A percentile compares a stretch with the other conserved stretches of the same genome.
phyloP scores from a whole-genome alignment of 2,329 filamentous ascomycete species.

The Purpureocillium lavendulum region DNA sequence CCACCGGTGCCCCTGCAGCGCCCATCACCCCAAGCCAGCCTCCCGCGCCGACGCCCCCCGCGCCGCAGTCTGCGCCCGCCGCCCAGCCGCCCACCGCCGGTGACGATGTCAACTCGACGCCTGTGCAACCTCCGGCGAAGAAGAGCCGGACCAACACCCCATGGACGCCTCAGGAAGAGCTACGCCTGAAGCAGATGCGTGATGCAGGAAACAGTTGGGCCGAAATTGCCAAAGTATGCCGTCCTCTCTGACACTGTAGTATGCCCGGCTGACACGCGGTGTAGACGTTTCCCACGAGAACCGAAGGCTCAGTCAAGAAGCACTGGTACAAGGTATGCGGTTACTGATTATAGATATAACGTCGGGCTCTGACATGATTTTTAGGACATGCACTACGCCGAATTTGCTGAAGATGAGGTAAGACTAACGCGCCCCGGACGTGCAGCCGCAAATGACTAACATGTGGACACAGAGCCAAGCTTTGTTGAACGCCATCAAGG shows the following conservation, averaged over 20 bases:
- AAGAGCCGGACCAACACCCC: slow-evolving; percentile 98
- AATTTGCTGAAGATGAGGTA: slow-evolving; percentile 97
- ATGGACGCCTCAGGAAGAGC: slow-evolving; percentile 92
- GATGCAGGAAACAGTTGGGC: slow-evolving; percentile 93
- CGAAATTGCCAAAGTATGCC: slow-evolving; percentile 93
- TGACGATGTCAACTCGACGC: slow-evolving; percentile 21
- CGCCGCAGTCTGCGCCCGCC: slow-evolving; percentile 18
- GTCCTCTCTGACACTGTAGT: background rate
- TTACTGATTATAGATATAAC: background rate
- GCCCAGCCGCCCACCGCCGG: slow-evolving; percentile 18
- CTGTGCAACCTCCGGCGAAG: slow-evolving; percentile 56
- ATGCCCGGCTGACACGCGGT: slow-evolving; percentile 1
- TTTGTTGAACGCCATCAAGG: slow-evolving; percentile 88
- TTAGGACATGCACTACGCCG: slow-evolving; percentile 98
- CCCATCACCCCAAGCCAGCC: slow-evolving; percentile 22
- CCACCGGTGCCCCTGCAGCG: slow-evolving; percentile 21
- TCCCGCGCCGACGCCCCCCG: slow-evolving; percentile 19
- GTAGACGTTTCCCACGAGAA: slow-evolving; percentile 83
- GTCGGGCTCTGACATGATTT: slow-evolving; percentile 5
- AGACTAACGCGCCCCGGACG: slow-evolving; percentile 19
- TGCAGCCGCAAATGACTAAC: slow-evolving; percentile 10
- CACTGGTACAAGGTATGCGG: slow-evolving; percentile 90
- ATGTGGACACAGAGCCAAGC: slow-evolving; percentile 54
- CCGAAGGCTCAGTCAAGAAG: slow-evolving; percentile 97
- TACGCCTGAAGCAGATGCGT: slow-evolving; percentile 86